Percentiles rank a stretch among this genome's conserved stretches.
These are phyloP conservation scores for Suillus occidentalis DNA, from an alignment of 768 basidiomycete species.

Conservation along the genomic window DNA sequence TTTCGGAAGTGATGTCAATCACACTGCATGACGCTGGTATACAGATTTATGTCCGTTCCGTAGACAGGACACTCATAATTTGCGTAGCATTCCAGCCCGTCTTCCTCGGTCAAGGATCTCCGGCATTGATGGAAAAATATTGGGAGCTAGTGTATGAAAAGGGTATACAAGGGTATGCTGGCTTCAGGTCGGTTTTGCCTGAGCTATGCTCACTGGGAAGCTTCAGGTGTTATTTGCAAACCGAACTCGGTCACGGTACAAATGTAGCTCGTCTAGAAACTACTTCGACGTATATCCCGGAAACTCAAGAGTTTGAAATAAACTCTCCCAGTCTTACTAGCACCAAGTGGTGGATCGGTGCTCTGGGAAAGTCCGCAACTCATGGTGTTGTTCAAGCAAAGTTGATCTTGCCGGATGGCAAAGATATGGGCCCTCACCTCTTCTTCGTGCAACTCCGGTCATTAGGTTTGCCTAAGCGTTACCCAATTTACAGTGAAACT, in stretches of 20 bases:
- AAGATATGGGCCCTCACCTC: slow-evolving; percentile 69
- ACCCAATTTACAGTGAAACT: not conserved
- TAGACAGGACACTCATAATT: slow-evolving; percentile 24
- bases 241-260: slow-evolving; percentile 77
- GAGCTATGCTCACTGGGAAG: not conserved
- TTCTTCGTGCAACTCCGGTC: slow-evolving; percentile 73
- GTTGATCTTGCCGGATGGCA: slow-evolving; percentile 59
- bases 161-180: slow-evolving; percentile 53
- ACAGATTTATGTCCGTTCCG: not conserved
- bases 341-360: slow-evolving; percentile 84
- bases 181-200: not conserved
- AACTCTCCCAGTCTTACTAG: slow-evolving; percentile 75
- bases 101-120: slow-evolving; percentile 58
- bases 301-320: slow-evolving; percentile 68
- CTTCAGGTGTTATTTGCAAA: slow-evolving; percentile 70
- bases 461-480: slow-evolving; percentile 40
- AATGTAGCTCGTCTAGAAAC: slow-evolving; percentile 72
- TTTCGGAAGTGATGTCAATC: slow-evolving; percentile 58
- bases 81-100: slow-evolving; percentile 62
- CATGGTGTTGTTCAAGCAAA: slow-evolving; percentile 79
- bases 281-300: slow-evolving; percentile 71
- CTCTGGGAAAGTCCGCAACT: slow-evolving; percentile 67
- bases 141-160: slow-evolving; percentile 47
- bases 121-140: slow-evolving; percentile 53
- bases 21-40: slow-evolving; percentile 38